Evolutionary conservation across 805 yeast genomes (phyloP).

Genomic region (Tetrapisispora fleetii): DNA sequence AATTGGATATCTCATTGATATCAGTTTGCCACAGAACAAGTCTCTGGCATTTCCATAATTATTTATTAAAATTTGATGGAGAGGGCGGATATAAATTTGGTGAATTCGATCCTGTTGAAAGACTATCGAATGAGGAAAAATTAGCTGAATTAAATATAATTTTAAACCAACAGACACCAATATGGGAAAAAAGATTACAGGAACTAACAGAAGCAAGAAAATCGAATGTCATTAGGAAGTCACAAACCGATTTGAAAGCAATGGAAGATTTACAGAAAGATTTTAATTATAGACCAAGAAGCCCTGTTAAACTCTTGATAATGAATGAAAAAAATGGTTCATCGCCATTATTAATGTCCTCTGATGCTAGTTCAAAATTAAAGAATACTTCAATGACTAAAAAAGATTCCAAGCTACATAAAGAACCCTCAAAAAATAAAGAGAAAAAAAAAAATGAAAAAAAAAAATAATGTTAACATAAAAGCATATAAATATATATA

Average conservation of each 20-base stretch:
- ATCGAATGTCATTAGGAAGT: constrained; percentile 26
- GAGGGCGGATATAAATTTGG: constrained; percentile 57
- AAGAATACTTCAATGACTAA: background rate
- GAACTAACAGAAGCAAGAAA: constrained; percentile 48
- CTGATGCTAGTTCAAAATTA: background rate
- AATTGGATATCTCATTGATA: constrained; percentile 66
- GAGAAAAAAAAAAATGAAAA: background rate
- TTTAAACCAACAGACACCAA: constrained; percentile 57
- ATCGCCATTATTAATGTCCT: background rate
- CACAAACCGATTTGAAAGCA: constrained; percentile 21
- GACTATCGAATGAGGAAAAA: constrained; percentile 71
- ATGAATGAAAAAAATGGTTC: background rate
- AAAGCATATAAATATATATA: background rate
- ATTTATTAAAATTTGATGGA: constrained; percentile 78
- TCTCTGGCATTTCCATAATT: constrained; percentile 83
- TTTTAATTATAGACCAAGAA: background rate
- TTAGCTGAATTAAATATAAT: constrained; percentile 57
- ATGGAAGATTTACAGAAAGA: constrained; percentile 1
- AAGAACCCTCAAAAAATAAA: background rate
- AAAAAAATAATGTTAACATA: background rate
- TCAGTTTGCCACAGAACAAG: constrained; percentile 92
- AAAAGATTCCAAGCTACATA: background rate
- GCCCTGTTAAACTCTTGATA: constrained; percentile 1
- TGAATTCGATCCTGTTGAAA: constrained; percentile 58
- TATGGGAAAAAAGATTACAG: constrained; percentile 52